These are phyloP conservation scores for Komagataea norvegica DNA, from an alignment of 1,139 yeast species.

Conservation along the genomic window DNA sequence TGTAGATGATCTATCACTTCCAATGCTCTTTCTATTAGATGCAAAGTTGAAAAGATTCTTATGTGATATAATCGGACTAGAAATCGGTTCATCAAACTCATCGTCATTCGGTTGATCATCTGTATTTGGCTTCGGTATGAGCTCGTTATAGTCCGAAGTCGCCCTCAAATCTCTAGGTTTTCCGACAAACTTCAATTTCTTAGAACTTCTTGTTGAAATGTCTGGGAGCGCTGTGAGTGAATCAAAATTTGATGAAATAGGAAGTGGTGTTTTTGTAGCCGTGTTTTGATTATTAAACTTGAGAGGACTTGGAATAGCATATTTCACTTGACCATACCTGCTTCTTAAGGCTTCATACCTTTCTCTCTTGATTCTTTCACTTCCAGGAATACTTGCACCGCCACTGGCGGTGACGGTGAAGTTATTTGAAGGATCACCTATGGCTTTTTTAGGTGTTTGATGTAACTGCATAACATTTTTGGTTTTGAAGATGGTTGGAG, in stretches of 20 bases:
- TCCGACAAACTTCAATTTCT: constrained; percentile 4
- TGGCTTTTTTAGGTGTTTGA: constrained; percentile 12
- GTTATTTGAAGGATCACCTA: constrained; percentile 4
- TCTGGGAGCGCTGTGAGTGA: no score
- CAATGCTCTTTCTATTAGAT: constrained; percentile 1
- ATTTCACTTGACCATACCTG: constrained; percentile 30
- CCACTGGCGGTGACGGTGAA: neutral
- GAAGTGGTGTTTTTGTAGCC: neutral
- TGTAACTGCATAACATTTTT: constrained; percentile 7
- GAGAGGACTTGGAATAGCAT: constrained; percentile 34
- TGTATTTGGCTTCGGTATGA: no score
- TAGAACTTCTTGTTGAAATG: neutral
- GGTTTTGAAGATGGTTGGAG: constrained; percentile 21
- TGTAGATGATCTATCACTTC: no score
- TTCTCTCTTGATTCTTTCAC: constrained; percentile 29
- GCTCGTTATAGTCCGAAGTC: no score
- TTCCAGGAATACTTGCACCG: constrained; percentile 30
- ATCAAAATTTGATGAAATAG: neutral
- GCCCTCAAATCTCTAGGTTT: no score
- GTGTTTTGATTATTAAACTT: constrained; percentile 4
- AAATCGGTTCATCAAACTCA: constrained; percentile 8
- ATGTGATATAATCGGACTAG: constrained; percentile 13
- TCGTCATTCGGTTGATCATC: constrained; percentile 2
- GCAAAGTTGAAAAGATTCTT: constrained; percentile 5
- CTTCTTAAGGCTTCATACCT: constrained; percentile 31